Base-by-base conservation (phyloP, 768 basidiomycete species). In the Serendipita sp. region DNA sequence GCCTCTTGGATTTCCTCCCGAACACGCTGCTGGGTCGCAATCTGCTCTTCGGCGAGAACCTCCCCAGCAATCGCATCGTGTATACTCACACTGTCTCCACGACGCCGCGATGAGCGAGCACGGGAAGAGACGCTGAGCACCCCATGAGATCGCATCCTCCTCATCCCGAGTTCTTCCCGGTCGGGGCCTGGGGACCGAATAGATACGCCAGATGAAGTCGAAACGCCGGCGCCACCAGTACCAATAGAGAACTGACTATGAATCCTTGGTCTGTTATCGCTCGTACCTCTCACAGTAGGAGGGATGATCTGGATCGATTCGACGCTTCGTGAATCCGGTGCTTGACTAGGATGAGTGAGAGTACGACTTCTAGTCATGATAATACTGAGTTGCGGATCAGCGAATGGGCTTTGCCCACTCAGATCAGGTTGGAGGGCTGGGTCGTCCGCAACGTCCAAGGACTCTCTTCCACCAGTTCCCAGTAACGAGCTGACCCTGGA, bases 11-110 rank as follows among this genome's bases (percentile, higher is more conserved):
- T 72, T 70, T 86, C 85, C 51, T 78, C 77, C 67, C 81, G 76
- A 56, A 82, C 67, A 48, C 80, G 74, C 65, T 81, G 76, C 33
- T 76, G 75, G 28, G 80, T 72, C 3, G 79, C 84, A 16, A 79
- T 74, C 64, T 79, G 76, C 71, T 88, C 86, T 70, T 89, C 86
- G 42, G 81, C 84, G 42, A 86, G 75, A 43, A 85, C 81, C 66
- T 88, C 86, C 50, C 80, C 78, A 60, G 79, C 75, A 43, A 88
- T 83, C 9, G 85, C 86, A 64, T 83, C 77, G 7, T 79, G 79
- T 50, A 70, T 43, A 64, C 41, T 50, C 38, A 64, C 42, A 60
- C 61, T 64, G 62, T 31, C 43, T 28, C 42, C 61, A 38, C 30
- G n/a, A 45, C 42, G 44, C 38, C 45, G 45, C 16, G 24, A 38